A percentile compares a stretch with the other conserved stretches of the same genome.
phyloP scores from a whole-genome alignment of 371 early-diverging fungal species.

The Actinomucor elegans region DNA sequence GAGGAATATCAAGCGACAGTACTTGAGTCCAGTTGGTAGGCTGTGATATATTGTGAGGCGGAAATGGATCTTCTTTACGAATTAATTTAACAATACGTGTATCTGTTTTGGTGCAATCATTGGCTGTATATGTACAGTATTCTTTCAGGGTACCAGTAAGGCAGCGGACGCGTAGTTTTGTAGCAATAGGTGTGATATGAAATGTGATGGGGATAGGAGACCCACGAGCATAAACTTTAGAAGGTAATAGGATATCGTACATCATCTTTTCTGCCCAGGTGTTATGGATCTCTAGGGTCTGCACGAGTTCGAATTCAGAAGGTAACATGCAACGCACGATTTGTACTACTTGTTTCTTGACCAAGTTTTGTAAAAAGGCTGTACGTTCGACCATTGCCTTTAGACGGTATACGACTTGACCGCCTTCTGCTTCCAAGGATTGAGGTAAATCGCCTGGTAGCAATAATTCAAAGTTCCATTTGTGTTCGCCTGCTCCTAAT shows the following conservation, averaged over 20 bases:
- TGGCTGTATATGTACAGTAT: constrained; percentile 40
- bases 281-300: constrained; percentile 40
- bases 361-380: constrained; percentile 34
- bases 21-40: constrained; percentile 20
- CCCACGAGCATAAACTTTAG: constrained; percentile 36
- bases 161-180: constrained; percentile 27
- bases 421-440: constrained; percentile 43
- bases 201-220: constrained; percentile 40
- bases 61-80: constrained; percentile 26
- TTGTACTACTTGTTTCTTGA: constrained; percentile 28
- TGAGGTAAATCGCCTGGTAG: constrained; percentile 48
- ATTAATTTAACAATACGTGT: constrained; percentile 27
- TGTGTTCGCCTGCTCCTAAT: constrained; percentile 35
- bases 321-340: constrained; percentile 38
- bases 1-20: constrained; percentile 29
- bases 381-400: constrained; percentile 46
- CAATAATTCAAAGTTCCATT: constrained; percentile 36
- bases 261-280: constrained; percentile 47
- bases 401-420: constrained; percentile 34
- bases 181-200: constrained; percentile 34
- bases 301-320: constrained; percentile 32
- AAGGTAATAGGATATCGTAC: constrained; percentile 43
- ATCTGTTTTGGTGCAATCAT: constrained; percentile 39
- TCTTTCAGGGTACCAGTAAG: constrained; percentile 38
- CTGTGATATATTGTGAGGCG: background rate